phyloP scores from a whole-genome alignment of 768 basidiomycete genomes.

The Termitomyces sp. region DNA sequence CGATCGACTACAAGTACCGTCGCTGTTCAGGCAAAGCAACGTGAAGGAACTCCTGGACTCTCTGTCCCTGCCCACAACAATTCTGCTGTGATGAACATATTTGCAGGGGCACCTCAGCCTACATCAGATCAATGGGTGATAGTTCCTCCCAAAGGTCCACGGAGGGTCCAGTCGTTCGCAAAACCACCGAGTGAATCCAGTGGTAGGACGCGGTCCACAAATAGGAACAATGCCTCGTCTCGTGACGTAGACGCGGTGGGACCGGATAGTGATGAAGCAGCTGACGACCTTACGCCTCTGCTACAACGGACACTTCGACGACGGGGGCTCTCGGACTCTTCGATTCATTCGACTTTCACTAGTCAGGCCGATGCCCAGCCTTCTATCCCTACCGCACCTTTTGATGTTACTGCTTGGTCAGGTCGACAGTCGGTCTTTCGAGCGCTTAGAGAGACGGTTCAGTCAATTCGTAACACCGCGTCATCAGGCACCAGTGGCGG shows the following conservation, averaged over 20 bases:
- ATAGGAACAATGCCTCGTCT: slow-evolving; percentile 36
- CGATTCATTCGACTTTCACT: slow-evolving; percentile 82
- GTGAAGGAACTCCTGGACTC: not conserved
- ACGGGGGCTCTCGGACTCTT: slow-evolving; percentile 87
- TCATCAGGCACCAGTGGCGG: slow-evolving; percentile 7
- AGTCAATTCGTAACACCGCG: slow-evolving; percentile 34
- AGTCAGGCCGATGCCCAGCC: slow-evolving; percentile 34
- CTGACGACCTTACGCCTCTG: slow-evolving; percentile 44
- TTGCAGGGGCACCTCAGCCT: slow-evolving; percentile 76
- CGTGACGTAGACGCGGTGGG: slow-evolving; percentile 70
- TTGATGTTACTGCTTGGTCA: slow-evolving; percentile 20
- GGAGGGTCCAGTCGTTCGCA: slow-evolving; percentile 22
- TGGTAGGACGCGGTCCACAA: slow-evolving; percentile 10
- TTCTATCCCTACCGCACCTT: not conserved
- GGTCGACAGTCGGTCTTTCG: slow-evolving; percentile 46
- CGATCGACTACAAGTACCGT: slow-evolving; percentile 34
- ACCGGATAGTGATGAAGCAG: slow-evolving; percentile 28
- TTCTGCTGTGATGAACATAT: slow-evolving; percentile 72
- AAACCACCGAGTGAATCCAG: slow-evolving; percentile 12
- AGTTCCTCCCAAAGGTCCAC: slow-evolving; percentile 43
- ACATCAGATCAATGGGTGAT: slow-evolving; percentile 63
- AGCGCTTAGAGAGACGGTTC: slow-evolving; percentile 47
- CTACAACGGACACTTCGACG: slow-evolving; percentile 64
- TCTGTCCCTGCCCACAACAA: slow-evolving; percentile 5
- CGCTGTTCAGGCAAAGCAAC: slow-evolving; percentile 16